These are phyloP conservation scores for Colletotrichum kahawae DNA, from an alignment of 2,329 filamentous ascomycete species.

Conservation along the genomic window DNA sequence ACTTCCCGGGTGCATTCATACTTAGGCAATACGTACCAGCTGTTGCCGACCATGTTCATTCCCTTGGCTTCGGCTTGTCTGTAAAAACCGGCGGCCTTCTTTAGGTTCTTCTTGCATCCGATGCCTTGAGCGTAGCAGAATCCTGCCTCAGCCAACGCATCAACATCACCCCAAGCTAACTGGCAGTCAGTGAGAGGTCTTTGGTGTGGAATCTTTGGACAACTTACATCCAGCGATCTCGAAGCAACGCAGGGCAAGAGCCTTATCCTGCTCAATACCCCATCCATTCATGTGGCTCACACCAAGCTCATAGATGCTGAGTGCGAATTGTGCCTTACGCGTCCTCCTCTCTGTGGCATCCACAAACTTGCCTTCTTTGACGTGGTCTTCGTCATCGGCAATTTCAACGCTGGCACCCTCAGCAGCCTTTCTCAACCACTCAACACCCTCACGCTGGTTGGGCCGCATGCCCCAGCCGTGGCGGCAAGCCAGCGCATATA, in stretches of 20 bases:
- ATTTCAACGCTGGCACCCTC: constrained; percentile 84
- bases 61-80: constrained; percentile 89
- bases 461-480: constrained; percentile 98
- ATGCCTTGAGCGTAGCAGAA: constrained; percentile 96
- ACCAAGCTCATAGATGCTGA: constrained; percentile 95
- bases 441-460: constrained; percentile 87
- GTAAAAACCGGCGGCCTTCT: constrained; percentile 91
- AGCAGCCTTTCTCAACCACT: constrained; percentile 91
- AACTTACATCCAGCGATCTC: constrained; percentile 87
- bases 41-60: constrained; percentile 97
- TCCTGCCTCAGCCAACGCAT: constrained; percentile 91
- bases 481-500: constrained; percentile 92
- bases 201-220: neutral
- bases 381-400: constrained; percentile 76
- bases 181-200: neutral
- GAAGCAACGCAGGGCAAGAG: constrained; percentile 87
- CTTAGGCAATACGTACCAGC: constrained; percentile 72
- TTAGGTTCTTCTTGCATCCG: constrained; percentile 94
- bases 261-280: constrained; percentile 93
- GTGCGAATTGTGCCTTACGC: constrained; percentile 88
- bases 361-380: constrained; percentile 66
- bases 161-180: constrained; percentile 87
- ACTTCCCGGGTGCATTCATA: neutral
- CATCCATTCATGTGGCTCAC: constrained; percentile 98
- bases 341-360: constrained; percentile 77